Percentiles rank a stretch among this genome's conserved stretches.
Evolutionary conservation across 371 early-diverging fungal genomes (phyloP).

Genomic region (Actinomortierella wolfii): DNA sequence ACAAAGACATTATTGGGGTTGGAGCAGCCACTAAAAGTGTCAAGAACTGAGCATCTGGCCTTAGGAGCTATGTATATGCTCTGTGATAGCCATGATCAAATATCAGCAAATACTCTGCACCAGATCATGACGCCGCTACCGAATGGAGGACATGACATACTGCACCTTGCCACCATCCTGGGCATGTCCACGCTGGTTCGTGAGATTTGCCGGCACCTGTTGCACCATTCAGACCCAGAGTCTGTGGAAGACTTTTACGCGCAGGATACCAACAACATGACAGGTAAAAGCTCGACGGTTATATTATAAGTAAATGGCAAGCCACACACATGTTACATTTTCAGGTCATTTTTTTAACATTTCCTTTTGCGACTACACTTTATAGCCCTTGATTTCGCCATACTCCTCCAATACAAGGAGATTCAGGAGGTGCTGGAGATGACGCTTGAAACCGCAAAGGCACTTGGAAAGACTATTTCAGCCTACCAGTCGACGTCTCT

Average conservation of each 20-base stretch:
- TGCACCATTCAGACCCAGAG: constrained; percentile 5
- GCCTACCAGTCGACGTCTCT: neutral
- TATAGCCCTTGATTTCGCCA: constrained; percentile 33
- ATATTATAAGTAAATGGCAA: neutral
- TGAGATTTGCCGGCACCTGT: constrained; percentile 33
- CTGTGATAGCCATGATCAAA: constrained; percentile 14
- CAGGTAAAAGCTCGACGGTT: constrained; percentile 10
- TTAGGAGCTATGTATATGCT: constrained; percentile 39
- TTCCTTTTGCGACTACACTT: neutral
- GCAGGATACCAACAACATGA: constrained; percentile 15
- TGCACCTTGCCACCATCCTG: constrained; percentile 27
- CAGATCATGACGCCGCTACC: neutral
- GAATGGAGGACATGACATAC: constrained; percentile 28
- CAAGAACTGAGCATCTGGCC: constrained; percentile 35
- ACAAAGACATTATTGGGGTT: constrained; percentile 23
- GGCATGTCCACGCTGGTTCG: constrained; percentile 24
- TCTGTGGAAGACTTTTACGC: constrained; percentile 11
- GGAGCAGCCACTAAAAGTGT: constrained; percentile 19
- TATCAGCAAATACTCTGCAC: constrained; percentile 17
- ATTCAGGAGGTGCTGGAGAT: constrained; percentile 19
- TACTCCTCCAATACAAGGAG: constrained; percentile 10
- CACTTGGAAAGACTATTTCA: constrained; percentile 4
- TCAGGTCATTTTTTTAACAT: neutral
- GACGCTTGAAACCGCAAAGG: constrained; percentile 17
- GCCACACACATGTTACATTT: neutral